Percentiles rank a stretch among this genome's conserved stretches.
phyloP scores from a whole-genome alignment of 768 basidiomycete species.

The Lepiota subincarnata region DNA sequence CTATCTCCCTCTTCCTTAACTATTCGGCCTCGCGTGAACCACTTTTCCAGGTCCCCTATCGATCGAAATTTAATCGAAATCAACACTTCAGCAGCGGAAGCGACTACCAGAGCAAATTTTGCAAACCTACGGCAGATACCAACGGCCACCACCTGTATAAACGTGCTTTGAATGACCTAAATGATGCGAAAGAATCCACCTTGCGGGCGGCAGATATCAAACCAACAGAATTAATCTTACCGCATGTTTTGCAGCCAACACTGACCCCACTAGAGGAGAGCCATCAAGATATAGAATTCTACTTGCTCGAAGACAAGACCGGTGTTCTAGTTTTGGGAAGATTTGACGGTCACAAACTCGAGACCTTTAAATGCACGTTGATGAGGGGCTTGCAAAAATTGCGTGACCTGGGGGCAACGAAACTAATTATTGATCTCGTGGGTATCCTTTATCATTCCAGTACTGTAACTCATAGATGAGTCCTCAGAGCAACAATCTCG shows the following conservation, averaged over 20 bases:
- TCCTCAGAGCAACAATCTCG: slow-evolving; percentile 40
- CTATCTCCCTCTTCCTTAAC: neutral
- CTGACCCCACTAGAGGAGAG: slow-evolving; percentile 38
- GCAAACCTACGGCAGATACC: slow-evolving; percentile 29
- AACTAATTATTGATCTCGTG: slow-evolving; percentile 57
- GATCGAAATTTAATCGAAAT: slow-evolving; percentile 39
- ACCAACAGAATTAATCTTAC: slow-evolving; percentile 40
- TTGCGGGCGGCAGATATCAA: slow-evolving; percentile 19
- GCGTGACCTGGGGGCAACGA: slow-evolving; percentile 43
- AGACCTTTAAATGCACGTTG: slow-evolving; percentile 38
- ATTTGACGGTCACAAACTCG: slow-evolving; percentile 25
- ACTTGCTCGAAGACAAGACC: slow-evolving; percentile 44
- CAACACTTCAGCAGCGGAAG: neutral
- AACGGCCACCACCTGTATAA: slow-evolving; percentile 43
- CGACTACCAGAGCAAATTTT: slow-evolving; percentile 4
- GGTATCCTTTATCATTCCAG: slow-evolving; percentile 13
- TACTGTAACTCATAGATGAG: neutral
- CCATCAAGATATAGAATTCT: slow-evolving; percentile 51
- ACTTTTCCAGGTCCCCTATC: slow-evolving; percentile 47
- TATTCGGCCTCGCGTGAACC: neutral
- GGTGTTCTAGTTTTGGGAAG: slow-evolving; percentile 57
- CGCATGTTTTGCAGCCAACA: slow-evolving; percentile 34
- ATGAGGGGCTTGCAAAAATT: slow-evolving; percentile 43
- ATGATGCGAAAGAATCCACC: slow-evolving; percentile 25
- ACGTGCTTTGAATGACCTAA: slow-evolving; percentile 16